Percentiles rank a stretch among this genome's conserved stretches.
These are phyloP conservation scores for Sapria himalayana DNA, from an alignment of 345 rosid genomes.

Conservation along the genomic window DNA sequence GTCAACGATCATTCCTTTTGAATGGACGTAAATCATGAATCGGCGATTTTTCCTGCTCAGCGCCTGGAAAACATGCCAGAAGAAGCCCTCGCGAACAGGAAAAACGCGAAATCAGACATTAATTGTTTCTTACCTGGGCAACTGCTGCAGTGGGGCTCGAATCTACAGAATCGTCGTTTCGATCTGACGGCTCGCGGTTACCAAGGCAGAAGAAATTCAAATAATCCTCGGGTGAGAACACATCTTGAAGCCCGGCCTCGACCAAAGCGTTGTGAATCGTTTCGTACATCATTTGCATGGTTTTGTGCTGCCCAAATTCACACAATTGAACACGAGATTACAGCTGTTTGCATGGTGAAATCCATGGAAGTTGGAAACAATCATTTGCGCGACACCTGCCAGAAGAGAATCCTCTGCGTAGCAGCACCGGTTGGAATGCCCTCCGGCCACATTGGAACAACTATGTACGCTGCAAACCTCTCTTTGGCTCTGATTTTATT, in stretches of 20 bases:
- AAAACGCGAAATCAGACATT: not conserved
- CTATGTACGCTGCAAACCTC: constrained; percentile 83
- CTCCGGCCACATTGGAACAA: constrained; percentile 95
- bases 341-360: too few relatives aligned
- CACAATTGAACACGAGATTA: too few relatives aligned
- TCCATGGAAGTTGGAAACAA: constrained; percentile 3
- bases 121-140: constrained; percentile 37
- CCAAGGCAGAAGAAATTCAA: constrained; percentile 94
- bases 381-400: constrained; percentile 45
- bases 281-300: constrained; percentile 97
- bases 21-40: constrained; percentile 90
- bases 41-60: constrained; percentile 39
- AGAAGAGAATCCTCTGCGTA: constrained; percentile 79
- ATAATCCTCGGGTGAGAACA: constrained; percentile 58
- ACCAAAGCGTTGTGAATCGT: constrained; percentile 67
- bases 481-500: constrained; percentile 70
- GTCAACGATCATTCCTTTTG: constrained; percentile 92
- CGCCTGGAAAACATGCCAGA: constrained; percentile 18
- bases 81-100: constrained; percentile 2
- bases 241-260: constrained; percentile 58
- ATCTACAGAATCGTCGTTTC: not conserved
- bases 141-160: constrained; percentile 27
- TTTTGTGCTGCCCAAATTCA: constrained; percentile 91
- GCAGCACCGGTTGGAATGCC: constrained; percentile 81
- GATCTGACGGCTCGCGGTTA: constrained; percentile 38